A percentile compares a stretch with the other conserved stretches of the same genome.
Conservation (phyloP, 345 rosid genomes). For the Sonneratia caseolaris region DNA sequence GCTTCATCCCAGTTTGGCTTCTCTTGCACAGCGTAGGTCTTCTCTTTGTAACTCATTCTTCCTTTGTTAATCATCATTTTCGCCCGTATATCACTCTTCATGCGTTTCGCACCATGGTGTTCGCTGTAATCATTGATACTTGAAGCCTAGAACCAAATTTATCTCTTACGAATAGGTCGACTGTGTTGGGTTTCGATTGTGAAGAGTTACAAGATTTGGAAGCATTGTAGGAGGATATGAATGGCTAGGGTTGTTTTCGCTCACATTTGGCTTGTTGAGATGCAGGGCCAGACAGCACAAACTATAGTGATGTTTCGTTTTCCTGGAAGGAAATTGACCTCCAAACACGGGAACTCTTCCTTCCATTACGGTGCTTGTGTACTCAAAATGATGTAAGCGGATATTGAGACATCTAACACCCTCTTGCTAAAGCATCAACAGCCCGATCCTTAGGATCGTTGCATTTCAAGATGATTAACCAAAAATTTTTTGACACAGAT, state of each 20-base stretch:
- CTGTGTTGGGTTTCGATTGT: not conserved
- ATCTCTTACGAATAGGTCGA: not conserved
- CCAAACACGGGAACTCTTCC: constrained; percentile 56
- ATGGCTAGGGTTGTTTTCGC: not conserved
- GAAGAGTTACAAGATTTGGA: not conserved
- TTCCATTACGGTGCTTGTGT: constrained; percentile 91
- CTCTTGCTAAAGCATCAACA: not conserved
- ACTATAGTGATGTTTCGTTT: not conserved
- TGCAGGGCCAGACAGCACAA: not conserved
- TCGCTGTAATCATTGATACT: not conserved
- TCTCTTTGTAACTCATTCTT: not conserved
- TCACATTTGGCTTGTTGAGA: not conserved
- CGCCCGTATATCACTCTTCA: no score
- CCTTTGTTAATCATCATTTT: no score
- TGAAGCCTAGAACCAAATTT: not conserved
- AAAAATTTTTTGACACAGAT: constrained; percentile 32
- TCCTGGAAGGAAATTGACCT: constrained; percentile 32
- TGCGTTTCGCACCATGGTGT: not conserved
- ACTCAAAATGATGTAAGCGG: constrained; percentile 75
- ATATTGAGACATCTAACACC: not conserved
- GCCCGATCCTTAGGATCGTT: not conserved
- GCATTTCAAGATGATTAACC: not conserved
- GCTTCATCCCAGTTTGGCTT: constrained; percentile 21
- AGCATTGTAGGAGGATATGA: not conserved
- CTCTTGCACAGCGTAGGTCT: not conserved